Evolutionary conservation across 257 asterid genomes (phyloP), one percentile per base, ranked within the genome.

Genomic region (Fraxinus quadrangulata): DNA sequence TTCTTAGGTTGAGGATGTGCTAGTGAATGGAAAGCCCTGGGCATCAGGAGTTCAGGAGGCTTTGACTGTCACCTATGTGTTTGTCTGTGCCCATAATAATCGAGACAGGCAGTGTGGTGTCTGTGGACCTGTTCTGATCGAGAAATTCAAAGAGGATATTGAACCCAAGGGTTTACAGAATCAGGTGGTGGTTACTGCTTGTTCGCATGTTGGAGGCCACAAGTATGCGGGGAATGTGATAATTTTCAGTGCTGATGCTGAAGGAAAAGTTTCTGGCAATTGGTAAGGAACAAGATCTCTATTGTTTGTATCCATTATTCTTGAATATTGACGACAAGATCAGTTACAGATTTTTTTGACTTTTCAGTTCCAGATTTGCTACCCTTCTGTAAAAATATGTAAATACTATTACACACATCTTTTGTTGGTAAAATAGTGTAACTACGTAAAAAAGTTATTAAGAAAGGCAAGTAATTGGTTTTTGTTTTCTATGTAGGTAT

Each of bases 191-290:
- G 98, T 93, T 77, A 79, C 91, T 85, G 97, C 97, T 81, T 96
- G 97, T 85, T 96, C 97, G 3, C 99, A 96, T 87, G 74, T 96
- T 26, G 99, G 99, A 67, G 99, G 98, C 61, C 98, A 96, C 83
- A 96, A 96, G 87, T 93, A 96, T 84, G 99, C 99, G 39, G 99
- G 99, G 78, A 96, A 93, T 39, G 90, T 88, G 77, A 93, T 96
- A 71, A 89, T 84, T 75, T 96, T 92, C 85, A 84, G 93, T 81
- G 86, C 92, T 24, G 94, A 79, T 72, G 47, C 90, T 51, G 89
- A 87, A 78, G 97, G 96, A 78, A 87, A 89, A 79, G 80, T 88
- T 84, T 84, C 78, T 83, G 98, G 98, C 56, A 91, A 96, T 74
- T 96, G 99, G 99, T 96, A 85, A 85, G 89, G 66, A 69, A 47